phyloP scores from a whole-genome alignment of 2,329 filamentous ascomycete species.

The Pseudogymnoascus sp. region DNA sequence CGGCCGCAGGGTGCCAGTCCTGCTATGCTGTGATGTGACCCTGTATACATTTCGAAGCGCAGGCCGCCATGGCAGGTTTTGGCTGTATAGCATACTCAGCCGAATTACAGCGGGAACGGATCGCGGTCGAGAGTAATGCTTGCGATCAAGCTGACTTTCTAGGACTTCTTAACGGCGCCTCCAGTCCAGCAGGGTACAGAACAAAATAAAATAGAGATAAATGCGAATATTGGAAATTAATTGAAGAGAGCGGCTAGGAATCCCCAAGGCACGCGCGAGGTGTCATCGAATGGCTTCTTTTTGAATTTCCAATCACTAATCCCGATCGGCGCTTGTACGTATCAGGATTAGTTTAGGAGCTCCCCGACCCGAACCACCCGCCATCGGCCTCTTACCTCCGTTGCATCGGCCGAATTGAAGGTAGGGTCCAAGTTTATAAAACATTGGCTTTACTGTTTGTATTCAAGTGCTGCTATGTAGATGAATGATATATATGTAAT shows the following conservation, averaged over 20 bases:
- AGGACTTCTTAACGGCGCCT: background rate
- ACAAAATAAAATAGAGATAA: conserved; percentile 4
- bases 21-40: conserved; percentile 16
- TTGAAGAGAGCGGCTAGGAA: background rate
- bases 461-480: background rate
- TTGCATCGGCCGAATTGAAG: background rate
- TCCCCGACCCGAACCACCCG: background rate
- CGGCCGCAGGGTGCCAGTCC: conserved; percentile 18
- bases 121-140: background rate
- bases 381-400: background rate
- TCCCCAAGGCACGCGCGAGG: conserved; percentile 4
- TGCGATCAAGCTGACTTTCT: background rate
- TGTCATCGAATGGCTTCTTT: conserved; percentile 9
- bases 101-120: background rate
- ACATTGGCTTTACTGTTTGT: background rate
- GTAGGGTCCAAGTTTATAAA: background rate
- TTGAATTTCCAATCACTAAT: conserved; percentile 8
- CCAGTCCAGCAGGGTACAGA: background rate
- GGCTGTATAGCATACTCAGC: conserved; percentile 53
- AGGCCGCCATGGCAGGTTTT: conserved; percentile 57
- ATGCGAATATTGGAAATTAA: conserved; percentile 6
- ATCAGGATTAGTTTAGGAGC: conserved; percentile 2
- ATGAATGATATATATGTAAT: background rate
- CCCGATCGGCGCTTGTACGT: background rate
- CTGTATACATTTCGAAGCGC: conserved; percentile 33